Conservation (phyloP, 2,329 filamentous ascomycete species). For the Sordariomycetes sp. region DNA sequence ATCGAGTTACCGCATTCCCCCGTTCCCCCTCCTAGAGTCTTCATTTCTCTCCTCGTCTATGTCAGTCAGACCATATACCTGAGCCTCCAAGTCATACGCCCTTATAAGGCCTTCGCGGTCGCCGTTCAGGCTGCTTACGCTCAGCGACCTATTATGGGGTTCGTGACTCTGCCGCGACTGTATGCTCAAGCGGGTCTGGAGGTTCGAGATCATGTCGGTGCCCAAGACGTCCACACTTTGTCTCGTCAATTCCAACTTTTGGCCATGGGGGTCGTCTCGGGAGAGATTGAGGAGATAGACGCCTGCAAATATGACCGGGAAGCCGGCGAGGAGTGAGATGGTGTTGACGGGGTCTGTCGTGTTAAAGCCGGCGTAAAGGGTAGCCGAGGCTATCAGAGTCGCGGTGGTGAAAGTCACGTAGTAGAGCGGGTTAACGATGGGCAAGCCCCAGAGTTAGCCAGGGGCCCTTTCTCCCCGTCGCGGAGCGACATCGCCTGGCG, state of each 20-base stretch:
- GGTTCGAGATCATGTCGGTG: conserved; percentile 79
- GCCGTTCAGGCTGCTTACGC: conserved; percentile 48
- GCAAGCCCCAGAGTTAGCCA: not conserved
- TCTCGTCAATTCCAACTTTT: conserved; percentile 46
- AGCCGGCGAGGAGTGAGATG: conserved; percentile 81
- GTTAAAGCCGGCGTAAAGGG: conserved; percentile 92
- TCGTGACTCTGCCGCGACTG: conserved; percentile 67
- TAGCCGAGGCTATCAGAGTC: conserved; percentile 87
- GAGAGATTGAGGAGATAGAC: conserved; percentile 94
- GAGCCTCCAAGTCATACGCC: conserved; percentile 68
- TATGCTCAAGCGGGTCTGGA: conserved; percentile 89
- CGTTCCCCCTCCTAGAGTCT: conserved; percentile 33
- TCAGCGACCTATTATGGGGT: conserved; percentile 48
- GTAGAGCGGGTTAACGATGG: conserved; percentile 85
- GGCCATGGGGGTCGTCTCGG: conserved; percentile 75
- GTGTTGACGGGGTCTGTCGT: conserved; percentile 86
- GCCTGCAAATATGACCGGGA: conserved; percentile 87
- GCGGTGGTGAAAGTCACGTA: conserved; percentile 96
- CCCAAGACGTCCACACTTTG: conserved; percentile 65
- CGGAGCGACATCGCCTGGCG: not conserved
- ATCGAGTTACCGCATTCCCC: conserved; percentile 27
- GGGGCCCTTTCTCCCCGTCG: not conserved
- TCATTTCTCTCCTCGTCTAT: conserved; percentile 61
- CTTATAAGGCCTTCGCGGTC: conserved; percentile 78
- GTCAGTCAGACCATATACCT: conserved; percentile 64